Evolutionary conservation across 208 protist species (phyloP).

Genomic region (Wallacemonas sp.): DNA sequence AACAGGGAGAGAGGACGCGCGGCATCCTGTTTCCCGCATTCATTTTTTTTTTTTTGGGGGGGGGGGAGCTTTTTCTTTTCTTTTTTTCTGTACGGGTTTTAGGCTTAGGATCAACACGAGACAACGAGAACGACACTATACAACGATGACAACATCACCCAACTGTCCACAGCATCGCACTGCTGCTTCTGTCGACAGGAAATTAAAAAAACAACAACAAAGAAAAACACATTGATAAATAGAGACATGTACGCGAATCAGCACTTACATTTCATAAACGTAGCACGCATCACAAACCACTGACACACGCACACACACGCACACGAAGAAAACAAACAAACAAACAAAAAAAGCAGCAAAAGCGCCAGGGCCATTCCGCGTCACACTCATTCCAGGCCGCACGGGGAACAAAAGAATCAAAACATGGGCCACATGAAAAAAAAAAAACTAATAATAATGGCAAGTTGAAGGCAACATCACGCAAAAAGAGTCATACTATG

Average conservation of each 20-base stretch:
- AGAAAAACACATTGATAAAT: neutral
- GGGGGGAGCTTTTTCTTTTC: too few relatives aligned
- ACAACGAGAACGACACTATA: too few relatives aligned
- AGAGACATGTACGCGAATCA: neutral
- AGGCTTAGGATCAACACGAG: too few relatives aligned
- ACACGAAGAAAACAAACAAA: neutral
- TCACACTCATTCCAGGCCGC: too few relatives aligned
- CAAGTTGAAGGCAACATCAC: neutral
- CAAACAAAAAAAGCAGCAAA: neutral
- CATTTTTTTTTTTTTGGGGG: too few relatives aligned
- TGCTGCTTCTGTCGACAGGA: too few relatives aligned
- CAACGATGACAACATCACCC: too few relatives aligned
- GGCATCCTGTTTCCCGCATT: too few relatives aligned
- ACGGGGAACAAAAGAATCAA: neutral
- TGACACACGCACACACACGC: neutral
- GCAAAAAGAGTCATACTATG: neutral
- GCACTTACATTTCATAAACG: conserved; percentile 6
- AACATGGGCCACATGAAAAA: neutral
- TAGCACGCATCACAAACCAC: neutral
- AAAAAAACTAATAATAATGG: neutral
- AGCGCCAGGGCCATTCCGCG: too few relatives aligned
- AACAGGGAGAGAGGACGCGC: neutral
- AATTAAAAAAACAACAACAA: too few relatives aligned
- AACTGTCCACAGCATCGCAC: too few relatives aligned
- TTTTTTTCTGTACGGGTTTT: too few relatives aligned